Base-by-base conservation (phyloP, 495 filamentous ascomycete species). In the Symbiotaphrina buchneri region DNA sequence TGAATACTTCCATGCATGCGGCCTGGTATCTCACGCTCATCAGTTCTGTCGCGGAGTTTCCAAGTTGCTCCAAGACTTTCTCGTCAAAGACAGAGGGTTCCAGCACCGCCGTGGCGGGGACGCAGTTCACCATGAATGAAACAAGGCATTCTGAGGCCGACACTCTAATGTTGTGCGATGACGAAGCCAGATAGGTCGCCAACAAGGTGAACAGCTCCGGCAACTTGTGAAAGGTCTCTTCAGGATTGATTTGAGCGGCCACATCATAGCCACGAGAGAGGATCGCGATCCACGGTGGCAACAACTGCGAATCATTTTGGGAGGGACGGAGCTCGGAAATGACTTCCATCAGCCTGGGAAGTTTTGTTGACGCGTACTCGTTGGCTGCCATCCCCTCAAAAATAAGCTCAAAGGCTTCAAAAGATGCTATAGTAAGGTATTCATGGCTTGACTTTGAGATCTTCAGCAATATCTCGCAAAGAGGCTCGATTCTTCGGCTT, bases 251-350 rank as follows among this genome's bases (percentile, higher is more conserved):
- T 44, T 92, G 81, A 2, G 81, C 71, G 10, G 79, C 81, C 4
- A 95, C 82, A 49, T 94, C 84, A 47, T 93, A 91, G 2, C 80
- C 90, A 49, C 87, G 63, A 7, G 85, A 91, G 10, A 95, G 49
- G 23, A 97, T 84, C 3, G 84, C 87, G 38, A 95, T 80, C 87
- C 87, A 97, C 1, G 87, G 79, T 0, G 87, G 87, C 0, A 94
- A 63, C 16, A 95, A 59, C 50, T 92, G 82, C 0, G 82, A 80
- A 53, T 97, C 90, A 45, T 75, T 85, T 40, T 79, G 63, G 5
- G 81, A 78, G 18, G 87, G 87, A 39, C 80, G 76, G 32, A 95
- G 55, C 51, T 95, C 82, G 16, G 68, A 68, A 40, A 97, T 91
- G 11, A 69, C 70, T 20, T 90, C 82, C 39, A 97, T 56, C 13